Conservation (phyloP, 495 filamentous ascomycete species). For the Penicillium maclennaniae region DNA sequence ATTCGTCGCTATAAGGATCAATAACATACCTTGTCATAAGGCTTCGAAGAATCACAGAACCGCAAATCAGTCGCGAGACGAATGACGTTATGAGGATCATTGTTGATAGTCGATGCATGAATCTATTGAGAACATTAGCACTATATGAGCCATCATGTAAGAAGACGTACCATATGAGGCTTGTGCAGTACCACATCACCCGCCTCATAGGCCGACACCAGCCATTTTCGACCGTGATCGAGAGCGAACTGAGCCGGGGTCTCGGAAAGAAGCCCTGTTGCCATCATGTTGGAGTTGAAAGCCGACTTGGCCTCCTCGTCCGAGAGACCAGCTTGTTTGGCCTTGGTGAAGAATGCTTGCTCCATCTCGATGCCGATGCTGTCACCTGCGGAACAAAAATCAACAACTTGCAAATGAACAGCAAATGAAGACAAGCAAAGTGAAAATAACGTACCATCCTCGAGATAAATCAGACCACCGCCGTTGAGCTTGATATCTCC, state of each 20-base stretch:
- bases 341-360: slow-evolving; percentile 43
- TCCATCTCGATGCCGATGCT: slow-evolving; percentile 45
- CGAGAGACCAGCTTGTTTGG: slow-evolving; percentile 39
- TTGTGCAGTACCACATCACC: slow-evolving; percentile 60
- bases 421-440: not conserved
- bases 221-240: slow-evolving; percentile 45
- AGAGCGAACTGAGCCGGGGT: slow-evolving; percentile 42
- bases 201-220: slow-evolving; percentile 54
- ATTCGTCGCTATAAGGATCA: not conserved
- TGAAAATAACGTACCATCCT: slow-evolving; percentile 36
- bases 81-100: slow-evolving; percentile 53
- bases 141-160: not conserved
- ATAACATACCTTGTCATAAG: slow-evolving; percentile 41
- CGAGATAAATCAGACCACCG: slow-evolving; percentile 61
- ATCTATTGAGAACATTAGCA: slow-evolving; percentile 33
- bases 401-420: not conserved
- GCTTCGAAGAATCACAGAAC: slow-evolving; percentile 49
- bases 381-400: slow-evolving; percentile 24
- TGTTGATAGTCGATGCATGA: slow-evolving; percentile 53
- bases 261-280: slow-evolving; percentile 46
- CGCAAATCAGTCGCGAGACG: slow-evolving; percentile 55
- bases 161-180: slow-evolving; percentile 44
- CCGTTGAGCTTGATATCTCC: slow-evolving; percentile 55
- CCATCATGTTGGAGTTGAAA: slow-evolving; percentile 57
- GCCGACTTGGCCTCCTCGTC: slow-evolving; percentile 50